These are phyloP conservation scores for Pichia occidentalis DNA, from an alignment of 805 yeast genomes.

Conservation along the genomic window DNA sequence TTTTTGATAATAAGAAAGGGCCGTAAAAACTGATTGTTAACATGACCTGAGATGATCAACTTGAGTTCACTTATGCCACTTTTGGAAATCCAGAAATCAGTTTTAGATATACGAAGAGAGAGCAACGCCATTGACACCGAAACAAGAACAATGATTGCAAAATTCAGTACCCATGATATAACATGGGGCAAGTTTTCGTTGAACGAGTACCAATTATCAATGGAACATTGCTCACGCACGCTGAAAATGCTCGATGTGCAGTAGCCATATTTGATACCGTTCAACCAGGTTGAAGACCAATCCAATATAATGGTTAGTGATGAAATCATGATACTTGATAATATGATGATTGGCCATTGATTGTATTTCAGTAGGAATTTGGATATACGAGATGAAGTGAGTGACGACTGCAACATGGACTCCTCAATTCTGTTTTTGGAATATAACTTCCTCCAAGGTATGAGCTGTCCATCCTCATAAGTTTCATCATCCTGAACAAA, in stretches of 20 bases:
- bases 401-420: neutral
- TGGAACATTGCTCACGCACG: conserved; percentile 29
- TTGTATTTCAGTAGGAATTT: conserved; percentile 9
- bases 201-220: conserved; percentile 22
- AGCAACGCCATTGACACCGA: conserved; percentile 34
- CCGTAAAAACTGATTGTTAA: conserved; percentile 47
- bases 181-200: conserved; percentile 27
- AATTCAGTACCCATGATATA: neutral
- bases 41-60: conserved; percentile 59
- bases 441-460: conserved; percentile 8
- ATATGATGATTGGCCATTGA: conserved; percentile 43
- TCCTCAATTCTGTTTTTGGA: conserved; percentile 6
- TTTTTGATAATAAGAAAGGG: conserved; percentile 48
- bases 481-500: neutral
- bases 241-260: conserved; percentile 33
- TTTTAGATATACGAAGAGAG: conserved; percentile 30
- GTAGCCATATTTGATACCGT: conserved; percentile 47
- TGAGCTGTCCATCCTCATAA: conserved; percentile 6
- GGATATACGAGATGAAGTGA: neutral
- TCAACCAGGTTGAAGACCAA: conserved; percentile 41
- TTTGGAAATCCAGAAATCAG: conserved; percentile 35
- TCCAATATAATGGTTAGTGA: conserved; percentile 43
- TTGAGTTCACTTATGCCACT: conserved; percentile 75
- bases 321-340: conserved; percentile 43
- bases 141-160: conserved; percentile 29